phyloP scores from a whole-genome alignment of 306 rosid genomes.

The Benincasa hispida region DNA sequence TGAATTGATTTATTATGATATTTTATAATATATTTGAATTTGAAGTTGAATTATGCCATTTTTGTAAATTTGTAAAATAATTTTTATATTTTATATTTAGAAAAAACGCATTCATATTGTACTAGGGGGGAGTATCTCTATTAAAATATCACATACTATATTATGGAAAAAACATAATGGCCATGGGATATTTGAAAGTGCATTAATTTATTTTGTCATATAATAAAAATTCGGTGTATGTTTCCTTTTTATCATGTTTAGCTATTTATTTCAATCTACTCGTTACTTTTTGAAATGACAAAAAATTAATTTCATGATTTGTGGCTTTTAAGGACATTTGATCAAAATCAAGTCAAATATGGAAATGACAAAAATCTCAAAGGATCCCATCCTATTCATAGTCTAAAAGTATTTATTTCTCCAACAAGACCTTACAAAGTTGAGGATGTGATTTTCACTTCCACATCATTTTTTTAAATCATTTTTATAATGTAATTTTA shows the following conservation, averaged over 20 bases:
- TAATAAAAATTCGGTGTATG: neutral
- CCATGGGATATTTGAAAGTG: neutral
- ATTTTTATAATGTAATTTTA: neutral
- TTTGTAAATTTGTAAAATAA: no score
- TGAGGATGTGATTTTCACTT: neutral
- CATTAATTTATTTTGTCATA: neutral
- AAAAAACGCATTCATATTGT: neutral
- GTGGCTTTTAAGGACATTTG: neutral
- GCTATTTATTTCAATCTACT: neutral
- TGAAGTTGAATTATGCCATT: no score
- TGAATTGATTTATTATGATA: neutral
- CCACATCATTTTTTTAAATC: neutral
- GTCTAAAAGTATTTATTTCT: neutral
- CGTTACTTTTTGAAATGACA: neutral
- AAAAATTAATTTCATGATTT: neutral
- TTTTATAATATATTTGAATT: no score
- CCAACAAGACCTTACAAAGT: neutral
- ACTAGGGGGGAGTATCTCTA: neutral
- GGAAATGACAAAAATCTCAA: neutral
- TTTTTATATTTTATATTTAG: neutral
- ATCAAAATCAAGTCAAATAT: neutral
- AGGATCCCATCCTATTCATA: neutral
- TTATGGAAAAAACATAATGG: neutral
- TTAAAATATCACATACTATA: neutral
- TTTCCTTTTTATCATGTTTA: neutral